Evolutionary conservation across 768 basidiomycete genomes (phyloP).

Genomic region (Austroboletus eburneus): DNA sequence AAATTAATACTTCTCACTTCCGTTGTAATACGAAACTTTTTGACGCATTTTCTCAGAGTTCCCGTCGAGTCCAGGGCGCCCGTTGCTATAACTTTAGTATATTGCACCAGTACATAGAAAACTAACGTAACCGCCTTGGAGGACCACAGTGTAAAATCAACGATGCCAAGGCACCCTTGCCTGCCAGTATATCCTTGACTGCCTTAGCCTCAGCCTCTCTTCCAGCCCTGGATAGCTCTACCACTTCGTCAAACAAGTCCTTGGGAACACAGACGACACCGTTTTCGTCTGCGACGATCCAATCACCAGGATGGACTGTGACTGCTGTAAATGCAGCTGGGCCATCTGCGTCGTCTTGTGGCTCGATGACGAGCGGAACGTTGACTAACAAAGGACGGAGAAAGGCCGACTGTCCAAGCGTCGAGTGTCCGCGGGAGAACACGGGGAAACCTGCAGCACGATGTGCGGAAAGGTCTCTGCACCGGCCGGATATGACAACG

Average conservation of each 20-base stretch:
- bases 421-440: constrained; percentile 78
- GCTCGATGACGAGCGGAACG: constrained; percentile 50
- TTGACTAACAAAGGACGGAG: constrained; percentile 77
- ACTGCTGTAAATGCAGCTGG: constrained; percentile 45
- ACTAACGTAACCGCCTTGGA: too few species aligned
- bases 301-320: constrained; percentile 68
- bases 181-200: constrained; percentile 68
- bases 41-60: too few species aligned
- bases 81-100: too few species aligned
- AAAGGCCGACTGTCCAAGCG: constrained; percentile 81
- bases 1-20: too few species aligned
- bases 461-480: constrained; percentile 81
- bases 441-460: constrained; percentile 68
- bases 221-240: constrained; percentile 53
- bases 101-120: too few species aligned
- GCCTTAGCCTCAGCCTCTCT: constrained; percentile 66
- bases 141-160: constrained; percentile 80
- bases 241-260: constrained; percentile 48
- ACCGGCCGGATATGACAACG: constrained; percentile 80
- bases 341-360: constrained; percentile 29
- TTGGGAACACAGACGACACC: constrained; percentile 82
- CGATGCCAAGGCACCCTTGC: constrained; percentile 70
- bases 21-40: too few species aligned
- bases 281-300: constrained; percentile 83
- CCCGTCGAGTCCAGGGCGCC: too few species aligned